A percentile compares a stretch with the other conserved stretches of the same genome.
phyloP scores from a whole-genome alignment of 1,284 basidiomycete genomes.

The Sporisorium reilianum region DNA sequence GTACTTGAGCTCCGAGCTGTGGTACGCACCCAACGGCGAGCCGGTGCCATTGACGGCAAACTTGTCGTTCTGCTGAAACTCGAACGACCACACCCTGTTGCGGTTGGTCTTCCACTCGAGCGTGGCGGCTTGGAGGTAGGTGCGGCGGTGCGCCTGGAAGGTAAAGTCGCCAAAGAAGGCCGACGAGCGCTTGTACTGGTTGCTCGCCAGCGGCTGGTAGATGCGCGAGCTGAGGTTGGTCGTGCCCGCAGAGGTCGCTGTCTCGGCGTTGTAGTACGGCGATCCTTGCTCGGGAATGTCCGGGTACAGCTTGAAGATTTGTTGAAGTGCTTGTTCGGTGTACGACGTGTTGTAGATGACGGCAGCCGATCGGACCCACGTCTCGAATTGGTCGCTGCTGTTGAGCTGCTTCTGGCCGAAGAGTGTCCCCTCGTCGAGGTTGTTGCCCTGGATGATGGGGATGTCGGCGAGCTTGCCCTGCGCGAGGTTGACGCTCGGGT shows the following conservation, averaged over 20 bases:
- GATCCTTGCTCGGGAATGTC: conserved; percentile 31
- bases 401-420: conserved; percentile 32
- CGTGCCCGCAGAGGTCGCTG: conserved; percentile 19
- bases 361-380: conserved; percentile 21
- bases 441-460: conserved; percentile 50
- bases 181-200: conserved; percentile 36
- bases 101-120: conserved; percentile 15
- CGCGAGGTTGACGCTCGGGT: conserved; percentile 30
- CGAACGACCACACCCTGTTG: conserved; percentile 27
- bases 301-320: conserved; percentile 31
- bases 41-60: conserved; percentile 26
- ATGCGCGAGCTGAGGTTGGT: conserved; percentile 17
- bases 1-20: conserved; percentile 34
- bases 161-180: conserved; percentile 44
- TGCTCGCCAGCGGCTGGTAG: conserved; percentile 22
- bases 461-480: conserved; percentile 44
- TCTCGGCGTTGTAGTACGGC: conserved; percentile 42
- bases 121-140: conserved; percentile 17
- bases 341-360: conserved; percentile 45
- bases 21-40: conserved; percentile 25
- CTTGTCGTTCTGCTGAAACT: conserved; percentile 42
- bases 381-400: conserved; percentile 22
- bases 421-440: conserved; percentile 45
- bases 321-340: conserved; percentile 28
- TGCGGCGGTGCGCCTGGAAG: conserved; percentile 37